Conservation (phyloP, 2,329 filamentous ascomycete species). For the Colletotrichum sp. region DNA sequence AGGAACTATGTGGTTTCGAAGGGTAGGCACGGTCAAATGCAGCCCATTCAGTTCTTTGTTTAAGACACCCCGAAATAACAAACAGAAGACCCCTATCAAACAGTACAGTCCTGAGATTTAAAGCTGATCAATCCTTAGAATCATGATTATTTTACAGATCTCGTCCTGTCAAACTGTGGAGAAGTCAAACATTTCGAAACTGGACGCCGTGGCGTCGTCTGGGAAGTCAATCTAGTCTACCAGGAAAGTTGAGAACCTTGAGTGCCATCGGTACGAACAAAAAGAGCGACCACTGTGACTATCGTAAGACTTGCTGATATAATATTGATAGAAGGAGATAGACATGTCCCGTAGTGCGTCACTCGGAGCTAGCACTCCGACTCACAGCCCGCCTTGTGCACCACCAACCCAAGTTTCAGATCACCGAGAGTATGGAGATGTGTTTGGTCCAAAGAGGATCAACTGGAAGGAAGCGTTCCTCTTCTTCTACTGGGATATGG, state of each 20-base stretch:
- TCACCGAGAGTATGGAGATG: not conserved
- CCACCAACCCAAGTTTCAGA: not conserved
- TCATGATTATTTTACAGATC: not conserved
- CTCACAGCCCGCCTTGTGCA: not conserved
- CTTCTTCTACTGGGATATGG: conserved; percentile 10
- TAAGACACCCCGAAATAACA: not conserved
- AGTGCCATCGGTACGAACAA: not conserved
- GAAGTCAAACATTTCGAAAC: not conserved
- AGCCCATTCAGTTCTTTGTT: not conserved
- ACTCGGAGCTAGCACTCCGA: not conserved
- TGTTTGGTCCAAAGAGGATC: not conserved
- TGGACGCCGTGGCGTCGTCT: not conserved
- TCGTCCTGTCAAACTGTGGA: not conserved
- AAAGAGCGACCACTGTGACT: not conserved
- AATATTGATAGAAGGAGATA: not conserved
- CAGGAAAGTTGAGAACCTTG: not conserved
- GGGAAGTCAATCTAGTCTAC: not conserved
- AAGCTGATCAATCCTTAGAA: not conserved
- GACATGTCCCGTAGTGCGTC: not conserved
- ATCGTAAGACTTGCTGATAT: not conserved
- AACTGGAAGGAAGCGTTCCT: conserved; percentile 13
- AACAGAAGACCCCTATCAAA: not conserved
- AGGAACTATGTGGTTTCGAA: not conserved
- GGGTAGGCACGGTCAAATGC: not conserved
- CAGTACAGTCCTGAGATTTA: not conserved